Conservation (phyloP, 768 basidiomycete genomes). For the Pleurotus platypus region DNA sequence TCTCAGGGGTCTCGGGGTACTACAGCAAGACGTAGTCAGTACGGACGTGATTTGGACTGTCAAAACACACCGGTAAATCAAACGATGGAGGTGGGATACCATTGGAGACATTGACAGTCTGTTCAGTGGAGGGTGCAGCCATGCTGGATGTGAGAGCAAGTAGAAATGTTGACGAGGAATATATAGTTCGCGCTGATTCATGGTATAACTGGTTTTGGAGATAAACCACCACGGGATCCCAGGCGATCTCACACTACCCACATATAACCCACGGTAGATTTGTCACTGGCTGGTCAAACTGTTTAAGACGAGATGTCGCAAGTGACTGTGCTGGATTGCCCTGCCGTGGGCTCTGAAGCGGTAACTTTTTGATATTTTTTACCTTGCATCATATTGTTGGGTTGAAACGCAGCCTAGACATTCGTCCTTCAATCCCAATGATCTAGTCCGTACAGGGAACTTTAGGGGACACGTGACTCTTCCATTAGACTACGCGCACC, state of each 20-base stretch:
- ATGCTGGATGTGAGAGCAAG: background rate
- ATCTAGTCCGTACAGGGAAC: too few species aligned
- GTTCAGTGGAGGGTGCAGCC: background rate
- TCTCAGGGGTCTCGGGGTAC: slow-evolving; percentile 11
- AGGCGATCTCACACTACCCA: slow-evolving; percentile 1
- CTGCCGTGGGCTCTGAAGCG: too few species aligned
- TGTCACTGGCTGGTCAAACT: background rate
- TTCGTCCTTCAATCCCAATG: too few species aligned
- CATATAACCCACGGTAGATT: background rate
- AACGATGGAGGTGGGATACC: slow-evolving; percentile 6
- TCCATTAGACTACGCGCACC: too few species aligned
- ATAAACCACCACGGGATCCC: background rate
- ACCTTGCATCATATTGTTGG: too few species aligned
- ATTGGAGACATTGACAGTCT: slow-evolving; percentile 5
- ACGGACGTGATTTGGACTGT: background rate
- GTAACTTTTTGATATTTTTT: too few species aligned
- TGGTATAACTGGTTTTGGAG: background rate
- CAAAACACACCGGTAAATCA: slow-evolving; percentile 5
- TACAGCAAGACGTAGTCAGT: background rate
- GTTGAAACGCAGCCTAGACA: too few species aligned
- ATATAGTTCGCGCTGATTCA: background rate
- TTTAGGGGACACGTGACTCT: too few species aligned
- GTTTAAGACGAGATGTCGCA: too few species aligned
- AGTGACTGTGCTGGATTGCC: too few species aligned
- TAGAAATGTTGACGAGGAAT: background rate